Conservation (phyloP, 140 eudicot species). For the Bidens hawaiensis region DNA sequence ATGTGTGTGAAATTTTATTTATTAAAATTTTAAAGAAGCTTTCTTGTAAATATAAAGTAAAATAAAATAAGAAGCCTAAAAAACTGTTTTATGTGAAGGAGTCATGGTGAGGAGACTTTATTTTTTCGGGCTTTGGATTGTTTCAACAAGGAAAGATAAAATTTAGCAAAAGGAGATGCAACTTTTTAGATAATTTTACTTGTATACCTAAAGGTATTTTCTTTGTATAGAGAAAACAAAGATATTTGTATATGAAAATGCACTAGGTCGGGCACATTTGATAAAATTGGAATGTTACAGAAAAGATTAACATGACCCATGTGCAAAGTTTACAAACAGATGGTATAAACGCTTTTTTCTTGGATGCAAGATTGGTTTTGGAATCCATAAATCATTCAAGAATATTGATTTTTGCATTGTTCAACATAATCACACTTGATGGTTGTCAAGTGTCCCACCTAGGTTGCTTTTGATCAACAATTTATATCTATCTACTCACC, state of each 20-base stretch:
- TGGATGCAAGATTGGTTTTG: background rate
- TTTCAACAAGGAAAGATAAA: too few relatives aligned
- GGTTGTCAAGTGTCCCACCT: background rate
- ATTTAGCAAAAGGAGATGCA: too few relatives aligned
- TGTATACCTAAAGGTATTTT: background rate
- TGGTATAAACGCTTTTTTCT: background rate
- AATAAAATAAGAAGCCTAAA: background rate
- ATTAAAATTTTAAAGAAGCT: background rate
- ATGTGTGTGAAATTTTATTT: background rate
- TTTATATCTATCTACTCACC: background rate
- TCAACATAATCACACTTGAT: background rate
- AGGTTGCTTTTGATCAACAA: background rate
- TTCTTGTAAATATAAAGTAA: background rate
- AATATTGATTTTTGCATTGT: background rate
- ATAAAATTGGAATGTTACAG: too few relatives aligned
- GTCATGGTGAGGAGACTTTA: too few relatives aligned
- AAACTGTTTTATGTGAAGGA: too few relatives aligned
- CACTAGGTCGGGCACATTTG: background rate
- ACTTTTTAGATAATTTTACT: background rate
- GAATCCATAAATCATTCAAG: background rate
- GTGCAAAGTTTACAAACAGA: too few relatives aligned
- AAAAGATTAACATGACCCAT: too few relatives aligned
- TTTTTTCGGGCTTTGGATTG: background rate
- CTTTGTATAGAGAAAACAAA: background rate
- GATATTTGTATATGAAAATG: background rate